phyloP scores from a whole-genome alignment of 1,284 basidiomycete genomes.

The Cryptococcus neoformans region DNA sequence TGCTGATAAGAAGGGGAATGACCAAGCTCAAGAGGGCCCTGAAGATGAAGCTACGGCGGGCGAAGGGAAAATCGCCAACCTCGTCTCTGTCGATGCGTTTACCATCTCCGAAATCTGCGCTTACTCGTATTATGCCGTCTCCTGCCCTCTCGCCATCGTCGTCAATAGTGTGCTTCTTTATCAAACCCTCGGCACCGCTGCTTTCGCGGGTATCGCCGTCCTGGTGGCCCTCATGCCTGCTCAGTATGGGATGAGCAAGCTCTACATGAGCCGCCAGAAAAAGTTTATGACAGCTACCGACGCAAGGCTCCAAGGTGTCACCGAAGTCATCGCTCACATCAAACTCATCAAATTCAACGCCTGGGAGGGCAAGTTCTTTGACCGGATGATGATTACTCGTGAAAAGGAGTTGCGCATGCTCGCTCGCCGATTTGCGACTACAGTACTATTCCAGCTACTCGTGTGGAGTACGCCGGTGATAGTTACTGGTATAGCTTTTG shows the following conservation, averaged over 20 bases:
- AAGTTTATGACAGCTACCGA: constrained; percentile 55
- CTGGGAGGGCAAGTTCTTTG: constrained; percentile 53
- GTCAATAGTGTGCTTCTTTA: constrained; percentile 53
- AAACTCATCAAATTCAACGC: constrained; percentile 54
- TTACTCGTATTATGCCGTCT: constrained; percentile 44
- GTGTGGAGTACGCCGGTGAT: constrained; percentile 52
- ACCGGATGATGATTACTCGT: constrained; percentile 52
- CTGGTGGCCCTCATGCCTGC: constrained; percentile 49
- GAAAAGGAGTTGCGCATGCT: constrained; percentile 52
- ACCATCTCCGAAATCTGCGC: constrained; percentile 45
- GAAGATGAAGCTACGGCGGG: constrained; percentile 33
- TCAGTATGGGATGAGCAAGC: constrained; percentile 46
- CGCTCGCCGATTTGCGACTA: constrained; percentile 48
- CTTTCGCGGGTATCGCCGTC: constrained; percentile 50
- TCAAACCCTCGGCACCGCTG: constrained; percentile 47
- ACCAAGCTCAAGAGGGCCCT: constrained; percentile 14
- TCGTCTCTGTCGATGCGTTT: constrained; percentile 57
- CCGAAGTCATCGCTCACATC: constrained; percentile 56
- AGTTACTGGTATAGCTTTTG: constrained; percentile 54
- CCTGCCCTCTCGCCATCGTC: constrained; percentile 50
- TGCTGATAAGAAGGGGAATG: constrained; percentile 21
- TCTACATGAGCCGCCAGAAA: constrained; percentile 53
- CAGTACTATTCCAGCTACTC: constrained; percentile 46
- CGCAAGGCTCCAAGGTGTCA: constrained; percentile 53
- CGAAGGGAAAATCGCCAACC: constrained; percentile 56